Evolutionary conservation across 2,329 filamentous ascomycete species (phyloP).

Genomic region (Scedosporium boydii): DNA sequence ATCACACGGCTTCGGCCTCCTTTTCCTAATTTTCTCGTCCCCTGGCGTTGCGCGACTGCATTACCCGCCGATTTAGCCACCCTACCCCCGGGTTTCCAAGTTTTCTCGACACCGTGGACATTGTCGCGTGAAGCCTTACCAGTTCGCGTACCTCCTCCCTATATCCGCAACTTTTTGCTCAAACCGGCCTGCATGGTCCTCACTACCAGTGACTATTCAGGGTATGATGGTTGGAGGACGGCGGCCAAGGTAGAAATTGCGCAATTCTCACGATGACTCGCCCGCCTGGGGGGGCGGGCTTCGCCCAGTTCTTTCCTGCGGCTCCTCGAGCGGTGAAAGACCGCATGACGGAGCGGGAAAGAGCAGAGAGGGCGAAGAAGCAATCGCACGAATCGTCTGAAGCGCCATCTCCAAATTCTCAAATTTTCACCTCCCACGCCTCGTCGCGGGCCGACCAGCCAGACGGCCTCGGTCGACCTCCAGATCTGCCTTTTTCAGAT

Average conservation of each 20-base stretch:
- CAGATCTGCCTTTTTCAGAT: constrained; percentile 19
- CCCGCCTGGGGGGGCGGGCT: constrained; percentile 62
- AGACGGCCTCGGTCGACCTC: constrained; percentile 5
- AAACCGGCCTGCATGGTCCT: constrained; percentile 9
- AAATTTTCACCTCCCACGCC: constrained; percentile 15
- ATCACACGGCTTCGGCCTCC: constrained; percentile 1
- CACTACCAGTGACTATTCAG: constrained; percentile 17
- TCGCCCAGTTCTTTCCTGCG: constrained; percentile 79
- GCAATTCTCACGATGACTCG: constrained; percentile 61
- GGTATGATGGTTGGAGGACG: constrained; percentile 49
- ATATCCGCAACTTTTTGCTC: not conserved
- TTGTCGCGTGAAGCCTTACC: constrained; percentile 30
- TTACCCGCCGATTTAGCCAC: not conserved
- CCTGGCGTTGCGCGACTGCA: constrained; percentile 1
- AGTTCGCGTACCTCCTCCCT: constrained; percentile 2
- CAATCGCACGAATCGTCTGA: constrained; percentile 17
- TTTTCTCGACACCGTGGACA: constrained; percentile 10
- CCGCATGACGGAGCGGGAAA: constrained; percentile 52
- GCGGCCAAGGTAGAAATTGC: constrained; percentile 41
- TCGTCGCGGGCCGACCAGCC: constrained; percentile 10
- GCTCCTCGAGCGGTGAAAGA: constrained; percentile 58
- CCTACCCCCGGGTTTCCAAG: not conserved
- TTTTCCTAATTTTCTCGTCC: not conserved
- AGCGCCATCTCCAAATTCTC: constrained; percentile 6
- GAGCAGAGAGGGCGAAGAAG: constrained; percentile 41